Evolutionary conservation across 768 basidiomycete genomes (phyloP), one percentile per base, ranked within the genome.

Genomic region (Pulveroboletus sp.): DNA sequence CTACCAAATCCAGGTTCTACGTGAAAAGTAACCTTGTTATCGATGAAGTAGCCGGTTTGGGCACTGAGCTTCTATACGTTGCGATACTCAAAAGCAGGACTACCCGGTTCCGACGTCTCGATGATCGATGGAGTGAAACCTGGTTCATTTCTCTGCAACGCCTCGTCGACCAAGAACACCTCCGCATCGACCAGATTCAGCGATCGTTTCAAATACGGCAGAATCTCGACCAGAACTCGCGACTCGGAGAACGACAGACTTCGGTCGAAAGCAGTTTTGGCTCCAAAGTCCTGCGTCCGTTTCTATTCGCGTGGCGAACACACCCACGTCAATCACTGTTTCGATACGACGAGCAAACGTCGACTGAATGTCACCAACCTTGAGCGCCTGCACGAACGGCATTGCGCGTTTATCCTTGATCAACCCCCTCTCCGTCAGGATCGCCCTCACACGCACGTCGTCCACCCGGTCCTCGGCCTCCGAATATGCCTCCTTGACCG

Each of bases 391-490:
- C 40, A 93, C 81, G 71, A 95, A 97, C 6, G 94, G 94, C 95
- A 97, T 98, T 37, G 79, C 79, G 38, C 84, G 81, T 75, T 98
- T 98, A 72, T 98, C 93, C 78, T 96, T 97, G 71, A 93, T 84
- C 66, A 97, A 65, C 5, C 90, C 93, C 18, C 75, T 77, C 64
- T 80, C 75, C 8, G 76, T 77, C 65, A 98, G 65, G 57, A 79
- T 57, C 59, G 81, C 74, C 66, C 84, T 79, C 44, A 94, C 81
- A 66, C 83, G 84, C 33, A 72, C 82, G 63, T 97, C 93, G 62
- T 99, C 90, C 31, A 97, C 85, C 57, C 75, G 78, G 50, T 82
- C 77, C 26, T 72, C 71, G 47, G 71, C 69, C 47, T 74, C 73
- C 37, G 71, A 71, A 60, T 86, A 93, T 24, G 84, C 73, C 11